Evolutionary conservation across 2,329 filamentous ascomycete genomes (phyloP).

Genomic region (Stachybotrys chartarum): DNA sequence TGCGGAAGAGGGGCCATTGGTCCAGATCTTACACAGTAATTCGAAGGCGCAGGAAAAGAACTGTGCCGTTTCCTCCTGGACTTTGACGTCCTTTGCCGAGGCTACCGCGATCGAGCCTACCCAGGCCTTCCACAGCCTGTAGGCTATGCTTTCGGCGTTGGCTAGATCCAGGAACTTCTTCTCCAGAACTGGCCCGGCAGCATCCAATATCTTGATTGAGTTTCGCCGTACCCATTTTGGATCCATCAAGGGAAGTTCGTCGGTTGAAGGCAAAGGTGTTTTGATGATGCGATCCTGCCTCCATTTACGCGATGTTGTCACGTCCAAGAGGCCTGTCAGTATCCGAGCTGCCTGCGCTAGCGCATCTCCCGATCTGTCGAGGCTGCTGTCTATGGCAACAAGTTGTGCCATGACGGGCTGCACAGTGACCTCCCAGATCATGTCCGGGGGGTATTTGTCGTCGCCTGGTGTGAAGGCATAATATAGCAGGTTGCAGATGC

Average conservation of each 20-base stretch:
- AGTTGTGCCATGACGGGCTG: constrained; percentile 54
- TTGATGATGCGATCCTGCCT: constrained; percentile 64
- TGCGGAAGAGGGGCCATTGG: constrained; percentile 25
- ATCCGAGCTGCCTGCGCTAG: constrained; percentile 57
- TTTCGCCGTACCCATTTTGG: constrained; percentile 81
- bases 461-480: constrained; percentile 71
- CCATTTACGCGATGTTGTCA: constrained; percentile 57
- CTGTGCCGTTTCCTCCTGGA: constrained; percentile 73
- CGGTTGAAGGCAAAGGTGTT: constrained; percentile 47
- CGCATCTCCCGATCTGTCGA: constrained; percentile 39
- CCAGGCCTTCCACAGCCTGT: constrained; percentile 53
- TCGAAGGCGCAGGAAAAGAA: constrained; percentile 69
- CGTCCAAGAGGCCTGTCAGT: constrained; percentile 63
- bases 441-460: constrained; percentile 58
- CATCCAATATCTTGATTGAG: constrained; percentile 54
- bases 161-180: constrained; percentile 56
- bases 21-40: constrained; percentile 64
- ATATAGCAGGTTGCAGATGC: constrained; percentile 75
- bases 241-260: constrained; percentile 80
- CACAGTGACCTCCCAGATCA: constrained; percentile 73
- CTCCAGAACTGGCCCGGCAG: constrained; percentile 54
- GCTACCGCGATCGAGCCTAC: constrained; percentile 58
- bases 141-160: constrained; percentile 45
- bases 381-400: constrained; percentile 30
- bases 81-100: constrained; percentile 80